Evolutionary conservation across 2,329 filamentous ascomycete species (phyloP), one percentile per base, ranked within the genome.

Genomic region (Didymella keratinophila): DNA sequence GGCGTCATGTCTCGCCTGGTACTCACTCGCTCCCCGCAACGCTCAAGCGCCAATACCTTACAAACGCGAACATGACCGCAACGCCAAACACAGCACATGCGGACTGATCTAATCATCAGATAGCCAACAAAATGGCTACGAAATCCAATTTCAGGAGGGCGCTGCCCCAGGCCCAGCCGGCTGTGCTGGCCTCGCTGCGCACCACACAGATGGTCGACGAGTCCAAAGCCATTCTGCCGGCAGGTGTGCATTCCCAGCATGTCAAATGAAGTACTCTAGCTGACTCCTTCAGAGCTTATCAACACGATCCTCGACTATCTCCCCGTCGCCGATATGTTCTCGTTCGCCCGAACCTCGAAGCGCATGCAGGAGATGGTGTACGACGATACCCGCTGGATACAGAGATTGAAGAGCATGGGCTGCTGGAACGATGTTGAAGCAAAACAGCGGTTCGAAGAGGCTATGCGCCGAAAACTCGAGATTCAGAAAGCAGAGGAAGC

Each of bases 331-430:
- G 94, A 97, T 76, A 88, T 96, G 70, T 86, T 98, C 74, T 87
- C 88, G 66, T 94, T 92, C 73, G 94, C 95, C 43, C 88, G 89
- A 63, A 88, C 91, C 23, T 97, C 92, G 58, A 90, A 87, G 72
- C 90, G 92, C 60, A 87, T 98, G 84, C 89, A 90, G 73, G 95
- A 99, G 79, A 99, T 99, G 93, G 93, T 97, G 3, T 99, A 98
- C 78, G 95, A 99, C 76, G 95, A 99, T 77, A 92, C 93, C 48
- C 86, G 94, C 80, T 99, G 95, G 95, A 90, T 98, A 37, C 87
- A 91, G 63, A 86, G 91, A 63, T 79, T 99, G 53, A 90, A 90
- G 74, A 88, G 85, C 58, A 97, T 99, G 88, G 91, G 89, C 2
- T 90, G 91, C 66, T 99, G 95, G 95, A 89, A 96, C 71, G 95